phyloP scores from a whole-genome alignment of 2,329 filamentous ascomycete genomes.

The Fusarium euwallaceae region DNA sequence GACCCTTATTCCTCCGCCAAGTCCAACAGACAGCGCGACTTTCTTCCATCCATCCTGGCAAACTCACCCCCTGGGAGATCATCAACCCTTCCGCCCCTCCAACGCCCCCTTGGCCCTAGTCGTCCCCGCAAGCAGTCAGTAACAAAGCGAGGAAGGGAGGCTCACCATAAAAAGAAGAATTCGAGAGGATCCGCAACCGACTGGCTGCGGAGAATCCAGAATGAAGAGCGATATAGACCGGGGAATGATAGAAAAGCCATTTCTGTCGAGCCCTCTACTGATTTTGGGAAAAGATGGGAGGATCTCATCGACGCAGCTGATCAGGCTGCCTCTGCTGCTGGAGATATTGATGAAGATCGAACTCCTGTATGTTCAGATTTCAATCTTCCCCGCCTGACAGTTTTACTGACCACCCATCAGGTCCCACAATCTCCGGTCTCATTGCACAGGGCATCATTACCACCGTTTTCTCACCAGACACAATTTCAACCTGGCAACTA shows the following conservation, averaged over 20 bases:
- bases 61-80: conserved; percentile 89
- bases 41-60: conserved; percentile 85
- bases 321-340: conserved; percentile 83
- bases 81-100: conserved; percentile 87
- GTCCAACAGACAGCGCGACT: conserved; percentile 74
- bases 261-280: conserved; percentile 85
- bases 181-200: conserved; percentile 78
- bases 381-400: not conserved
- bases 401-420: conserved; percentile 55
- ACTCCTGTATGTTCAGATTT: conserved; percentile 73
- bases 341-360: conserved; percentile 90
- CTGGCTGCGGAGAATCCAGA: conserved; percentile 71
- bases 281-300: conserved; percentile 93
- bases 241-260: conserved; percentile 83
- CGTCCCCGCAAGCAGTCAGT: conserved; percentile 89
- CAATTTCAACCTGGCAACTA: conserved; percentile 77
- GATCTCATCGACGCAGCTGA: conserved; percentile 91
- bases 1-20: conserved; percentile 77
- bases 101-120: conserved; percentile 77
- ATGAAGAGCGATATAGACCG: conserved; percentile 74
- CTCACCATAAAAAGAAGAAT: conserved; percentile 84
- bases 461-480: conserved; percentile 70
- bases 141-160: conserved; percentile 80
- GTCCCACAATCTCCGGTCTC: conserved; percentile 75
- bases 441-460: conserved; percentile 72